Evolutionary conservation across 2,329 filamentous ascomycete genomes (phyloP), one percentile per base, ranked within the genome.

Genomic region (Ascochyta rabiei): DNA sequence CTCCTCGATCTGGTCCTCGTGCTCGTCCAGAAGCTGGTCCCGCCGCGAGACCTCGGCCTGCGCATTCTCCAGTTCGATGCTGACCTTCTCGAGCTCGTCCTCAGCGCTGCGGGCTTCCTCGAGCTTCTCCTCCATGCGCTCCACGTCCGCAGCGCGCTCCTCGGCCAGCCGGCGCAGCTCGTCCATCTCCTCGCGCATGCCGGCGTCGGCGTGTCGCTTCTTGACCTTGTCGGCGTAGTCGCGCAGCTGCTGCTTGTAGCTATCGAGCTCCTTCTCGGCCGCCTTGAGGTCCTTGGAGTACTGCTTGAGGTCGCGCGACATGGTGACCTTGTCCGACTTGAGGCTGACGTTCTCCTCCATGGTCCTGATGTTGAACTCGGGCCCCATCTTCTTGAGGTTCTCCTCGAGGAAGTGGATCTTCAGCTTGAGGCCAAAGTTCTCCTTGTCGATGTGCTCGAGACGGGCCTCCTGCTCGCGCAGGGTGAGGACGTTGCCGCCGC

Each of bases 391-490:
- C 48, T 88, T 86, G 44, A 99, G 78, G 13, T 91, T 90, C 65
- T 98, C 91, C 74, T 99, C 92, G 51, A 99, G 83, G 73, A 96
- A 99, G 75, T 98, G 92, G 48, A 98, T 96, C 28, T 66, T 66
- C 9, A 66, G 53, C 49, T 66, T 66, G 37, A 99, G 82, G 21
- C 91, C 91, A 72, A 98, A 99, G 71, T 99, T 99, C 71, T 98
- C 95, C 79, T 99, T 99, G 72, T 97, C 92, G 66, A 99, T 93
- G 70, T 90, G 90, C 77, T 97, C 91, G 65, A 99, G 93, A 63
- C 86, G 85, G 81, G 91, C 92, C 76, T 98, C 95, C 75, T 99
- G 95, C 72, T 99, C 95, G 57, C 92, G 88, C 53, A 99, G 77
- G 1, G 95, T 96, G 64, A 97, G 83, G 70, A 96, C 89, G 66